A percentile compares a stretch with the other conserved stretches of the same genome.
Conservation (phyloP, 2,329 filamentous ascomycete species). For the Colletotrichum lini region DNA sequence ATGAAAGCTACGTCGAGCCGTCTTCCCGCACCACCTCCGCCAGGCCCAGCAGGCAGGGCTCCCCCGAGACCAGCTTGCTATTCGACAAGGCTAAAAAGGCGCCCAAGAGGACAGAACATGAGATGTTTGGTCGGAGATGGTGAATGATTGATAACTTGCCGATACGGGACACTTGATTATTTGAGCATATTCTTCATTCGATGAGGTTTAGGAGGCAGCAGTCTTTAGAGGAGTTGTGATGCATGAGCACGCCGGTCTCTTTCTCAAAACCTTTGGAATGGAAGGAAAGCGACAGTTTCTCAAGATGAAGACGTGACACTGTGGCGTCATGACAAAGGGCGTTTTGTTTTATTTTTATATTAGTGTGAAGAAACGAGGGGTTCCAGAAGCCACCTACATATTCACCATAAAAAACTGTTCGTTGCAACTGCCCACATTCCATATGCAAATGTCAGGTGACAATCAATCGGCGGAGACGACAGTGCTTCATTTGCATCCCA, state of each 20-base stretch:
- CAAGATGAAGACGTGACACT: not conserved
- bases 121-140: conserved; percentile 40
- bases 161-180: not conserved
- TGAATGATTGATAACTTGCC: not conserved
- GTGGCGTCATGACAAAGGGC: not conserved
- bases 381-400: too few species aligned
- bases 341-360: not conserved
- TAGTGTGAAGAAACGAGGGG: not conserved
- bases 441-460: not conserved
- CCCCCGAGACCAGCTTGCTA: conserved; percentile 29
- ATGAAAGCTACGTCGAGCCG: conserved; percentile 24
- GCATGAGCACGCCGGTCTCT: not conserved
- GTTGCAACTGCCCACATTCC: not conserved
- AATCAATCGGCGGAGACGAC: not conserved
- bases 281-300: not conserved
- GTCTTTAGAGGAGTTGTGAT: not conserved
- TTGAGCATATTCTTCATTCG: not conserved
- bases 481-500: too few species aligned
- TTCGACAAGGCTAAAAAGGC: conserved; percentile 45
- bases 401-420: not conserved
- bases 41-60: conserved; percentile 28
- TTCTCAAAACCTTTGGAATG: not conserved
- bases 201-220: not conserved
- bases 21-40: conserved; percentile 20
- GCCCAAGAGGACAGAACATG: conserved; percentile 48